Evolutionary conservation across 176 grass and related monocot genomes (phyloP).

Genomic region (Oryza longistaminata): DNA sequence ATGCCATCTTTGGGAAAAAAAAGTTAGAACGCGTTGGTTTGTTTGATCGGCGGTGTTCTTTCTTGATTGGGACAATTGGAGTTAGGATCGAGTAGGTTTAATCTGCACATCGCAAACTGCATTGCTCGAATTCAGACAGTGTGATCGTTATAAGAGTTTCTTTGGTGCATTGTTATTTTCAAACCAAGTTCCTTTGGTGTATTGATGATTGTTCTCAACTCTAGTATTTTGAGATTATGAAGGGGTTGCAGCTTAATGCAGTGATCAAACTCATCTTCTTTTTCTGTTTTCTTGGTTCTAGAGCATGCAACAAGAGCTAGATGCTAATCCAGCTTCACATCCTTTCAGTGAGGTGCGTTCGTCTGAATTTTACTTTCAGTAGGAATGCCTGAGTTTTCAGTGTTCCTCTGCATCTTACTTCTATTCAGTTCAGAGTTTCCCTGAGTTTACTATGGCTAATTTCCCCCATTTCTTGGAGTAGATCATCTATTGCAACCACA

Average conservation of each 20-base stretch:
- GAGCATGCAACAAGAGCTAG: slow-evolving; percentile 55
- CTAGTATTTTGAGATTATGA: background rate
- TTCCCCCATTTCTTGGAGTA: slow-evolving; percentile 14
- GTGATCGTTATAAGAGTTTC: background rate
- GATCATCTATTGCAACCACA: slow-evolving; percentile 73
- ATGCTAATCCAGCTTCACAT: slow-evolving; percentile 29
- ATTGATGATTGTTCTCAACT: background rate
- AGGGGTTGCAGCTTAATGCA: background rate
- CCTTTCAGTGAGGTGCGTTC: slow-evolving; percentile 59
- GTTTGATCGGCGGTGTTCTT: background rate
- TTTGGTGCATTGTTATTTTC: background rate
- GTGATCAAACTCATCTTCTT: slow-evolving; percentile 18
- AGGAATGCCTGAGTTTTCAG: background rate
- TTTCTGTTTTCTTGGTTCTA: slow-evolving; percentile 27
- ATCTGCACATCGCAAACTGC: background rate
- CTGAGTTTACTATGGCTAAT: background rate
- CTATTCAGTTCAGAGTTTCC: background rate
- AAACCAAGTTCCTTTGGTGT: background rate
- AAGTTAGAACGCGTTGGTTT: background rate
- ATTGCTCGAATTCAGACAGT: background rate
- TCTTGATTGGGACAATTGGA: background rate
- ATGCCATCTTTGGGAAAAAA: background rate
- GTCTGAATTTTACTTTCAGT: background rate
- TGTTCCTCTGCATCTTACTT: background rate
- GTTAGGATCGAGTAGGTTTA: background rate